Evolutionary conservation across 2,329 filamentous ascomycete species (phyloP).

Genomic region (Alternaria solani): DNA sequence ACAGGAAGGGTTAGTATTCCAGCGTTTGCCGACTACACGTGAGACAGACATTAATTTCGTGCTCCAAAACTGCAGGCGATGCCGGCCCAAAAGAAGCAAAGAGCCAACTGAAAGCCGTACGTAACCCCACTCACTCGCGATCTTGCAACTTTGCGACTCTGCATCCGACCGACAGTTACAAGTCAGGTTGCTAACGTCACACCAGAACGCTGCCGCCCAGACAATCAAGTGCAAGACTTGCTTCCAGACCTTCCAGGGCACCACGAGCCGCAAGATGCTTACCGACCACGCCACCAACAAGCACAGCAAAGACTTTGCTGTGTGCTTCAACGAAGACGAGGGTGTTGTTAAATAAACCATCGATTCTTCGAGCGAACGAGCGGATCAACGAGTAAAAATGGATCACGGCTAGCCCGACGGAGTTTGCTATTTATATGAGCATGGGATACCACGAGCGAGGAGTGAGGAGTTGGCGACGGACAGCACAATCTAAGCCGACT

Average conservation of each 20-base stretch:
- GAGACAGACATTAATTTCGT: background rate
- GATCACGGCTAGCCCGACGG: slow-evolving; percentile 6
- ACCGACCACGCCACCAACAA: slow-evolving; percentile 77
- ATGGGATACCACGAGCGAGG: slow-evolving; percentile 34
- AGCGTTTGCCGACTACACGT: slow-evolving; percentile 44
- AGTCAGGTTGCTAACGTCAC: slow-evolving; percentile 5
- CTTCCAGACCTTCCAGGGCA: slow-evolving; percentile 82
- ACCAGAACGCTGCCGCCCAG: slow-evolving; percentile 75
- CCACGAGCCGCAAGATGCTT: slow-evolving; percentile 74
- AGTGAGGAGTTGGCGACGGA: slow-evolving; percentile 18
- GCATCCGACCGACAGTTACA: background rate
- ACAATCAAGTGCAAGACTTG: slow-evolving; percentile 79
- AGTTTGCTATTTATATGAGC: slow-evolving; percentile 24
- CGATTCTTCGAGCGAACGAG: background rate
- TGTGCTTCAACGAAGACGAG: slow-evolving; percentile 67
- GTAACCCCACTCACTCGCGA: background rate
- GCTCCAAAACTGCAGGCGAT: background rate
- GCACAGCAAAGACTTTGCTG: slow-evolving; percentile 74
- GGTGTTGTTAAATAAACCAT: slow-evolving; percentile 38
- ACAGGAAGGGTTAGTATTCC: slow-evolving; percentile 35
- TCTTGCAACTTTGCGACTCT: background rate
- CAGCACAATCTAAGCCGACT: slow-evolving; percentile 4
- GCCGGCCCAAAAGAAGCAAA: slow-evolving; percentile 4
- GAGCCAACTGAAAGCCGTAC: slow-evolving; percentile 37
- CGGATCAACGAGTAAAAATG: slow-evolving; percentile 7